These are phyloP conservation scores for Mycosphaerelloides madeirae DNA, from an alignment of 2,329 filamentous ascomycete species.

Conservation along the genomic window DNA sequence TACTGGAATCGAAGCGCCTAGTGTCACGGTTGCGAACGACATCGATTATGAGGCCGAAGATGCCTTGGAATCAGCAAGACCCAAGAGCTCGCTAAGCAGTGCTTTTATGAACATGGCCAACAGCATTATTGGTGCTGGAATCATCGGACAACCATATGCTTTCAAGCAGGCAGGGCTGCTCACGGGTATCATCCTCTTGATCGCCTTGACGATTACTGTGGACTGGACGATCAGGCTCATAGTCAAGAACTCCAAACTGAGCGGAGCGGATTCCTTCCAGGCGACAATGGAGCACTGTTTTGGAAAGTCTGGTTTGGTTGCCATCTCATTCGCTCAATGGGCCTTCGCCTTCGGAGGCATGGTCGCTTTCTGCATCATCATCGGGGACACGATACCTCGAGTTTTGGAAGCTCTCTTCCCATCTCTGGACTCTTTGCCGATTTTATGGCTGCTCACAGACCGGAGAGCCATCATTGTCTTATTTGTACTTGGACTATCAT, in stretches of 20 bases:
- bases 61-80: slow-evolving; percentile 59
- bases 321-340: slow-evolving; percentile 91
- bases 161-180: slow-evolving; percentile 84
- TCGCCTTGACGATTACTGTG: slow-evolving; percentile 74
- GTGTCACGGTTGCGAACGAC: slow-evolving; percentile 64
- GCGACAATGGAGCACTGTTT: slow-evolving; percentile 95
- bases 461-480: slow-evolving; percentile 81
- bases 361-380: slow-evolving; percentile 96
- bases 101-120: slow-evolving; percentile 99
- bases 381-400: slow-evolving; percentile 92
- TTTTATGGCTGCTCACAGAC: slow-evolving; percentile 77
- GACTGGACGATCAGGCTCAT: slow-evolving; percentile 98
- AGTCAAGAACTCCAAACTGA: slow-evolving; percentile 95
- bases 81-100: slow-evolving; percentile 77
- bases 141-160: slow-evolving; percentile 86
- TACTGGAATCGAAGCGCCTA: slow-evolving; percentile 78
- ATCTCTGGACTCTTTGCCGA: slow-evolving; percentile 62
- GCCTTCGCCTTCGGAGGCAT: slow-evolving; percentile 98
- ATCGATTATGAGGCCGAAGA: slow-evolving; percentile 50
- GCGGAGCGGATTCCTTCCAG: slow-evolving; percentile 89
- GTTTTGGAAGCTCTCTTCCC: slow-evolving; percentile 82
- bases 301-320: slow-evolving; percentile 78
- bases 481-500: slow-evolving; percentile 80
- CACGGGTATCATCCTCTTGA: slow-evolving; percentile 71
- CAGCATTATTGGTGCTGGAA: slow-evolving; percentile 79